phyloP scores from a whole-genome alignment of 1,284 basidiomycete genomes.

The Austroboletus novae-zelandiae region DNA sequence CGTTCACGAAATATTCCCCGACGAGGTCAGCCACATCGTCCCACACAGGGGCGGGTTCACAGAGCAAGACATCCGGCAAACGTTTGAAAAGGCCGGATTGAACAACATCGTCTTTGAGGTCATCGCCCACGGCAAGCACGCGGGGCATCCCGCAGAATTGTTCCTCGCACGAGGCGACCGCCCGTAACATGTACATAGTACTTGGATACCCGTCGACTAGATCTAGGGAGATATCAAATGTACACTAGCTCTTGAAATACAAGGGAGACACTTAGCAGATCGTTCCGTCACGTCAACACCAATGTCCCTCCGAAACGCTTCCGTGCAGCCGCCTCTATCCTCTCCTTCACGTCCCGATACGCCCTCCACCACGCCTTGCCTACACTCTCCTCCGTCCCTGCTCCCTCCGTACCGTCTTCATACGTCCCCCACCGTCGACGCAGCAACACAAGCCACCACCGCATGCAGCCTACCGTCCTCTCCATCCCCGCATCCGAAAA shows the following conservation, averaged over 20 bases:
- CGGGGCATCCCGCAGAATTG: conserved; percentile 36
- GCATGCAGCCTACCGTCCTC: conserved; percentile 65
- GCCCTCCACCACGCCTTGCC: conserved; percentile 76
- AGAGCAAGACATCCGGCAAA: conserved; percentile 42
- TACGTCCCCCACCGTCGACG: conserved; percentile 54
- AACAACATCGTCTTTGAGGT: conserved; percentile 39
- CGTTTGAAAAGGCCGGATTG: conserved; percentile 51
- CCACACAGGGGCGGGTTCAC: conserved; percentile 52
- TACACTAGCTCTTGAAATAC: conserved; percentile 1
- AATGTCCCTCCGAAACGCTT: conserved; percentile 68
- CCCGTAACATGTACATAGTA: neutral
- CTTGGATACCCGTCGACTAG: too few relatives aligned
- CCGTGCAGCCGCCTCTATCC: conserved; percentile 58
- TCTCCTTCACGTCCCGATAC: conserved; percentile 60
- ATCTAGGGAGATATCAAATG: neutral
- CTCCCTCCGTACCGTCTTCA: conserved; percentile 37
- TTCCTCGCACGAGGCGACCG: conserved; percentile 52
- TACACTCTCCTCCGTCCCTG: conserved; percentile 37
- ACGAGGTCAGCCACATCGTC: conserved; percentile 42
- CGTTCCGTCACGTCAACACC: conserved; percentile 30
- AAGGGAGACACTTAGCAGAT: neutral
- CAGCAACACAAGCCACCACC: conserved; percentile 75
- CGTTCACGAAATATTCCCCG: conserved; percentile 25
- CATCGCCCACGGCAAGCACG: conserved; percentile 33
- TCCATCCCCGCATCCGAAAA: conserved; percentile 64